Evolutionary conservation across 148 eudicot species (phyloP), one percentile per base, ranked within the genome.

Genomic region (Rhododendron simsii): DNA sequence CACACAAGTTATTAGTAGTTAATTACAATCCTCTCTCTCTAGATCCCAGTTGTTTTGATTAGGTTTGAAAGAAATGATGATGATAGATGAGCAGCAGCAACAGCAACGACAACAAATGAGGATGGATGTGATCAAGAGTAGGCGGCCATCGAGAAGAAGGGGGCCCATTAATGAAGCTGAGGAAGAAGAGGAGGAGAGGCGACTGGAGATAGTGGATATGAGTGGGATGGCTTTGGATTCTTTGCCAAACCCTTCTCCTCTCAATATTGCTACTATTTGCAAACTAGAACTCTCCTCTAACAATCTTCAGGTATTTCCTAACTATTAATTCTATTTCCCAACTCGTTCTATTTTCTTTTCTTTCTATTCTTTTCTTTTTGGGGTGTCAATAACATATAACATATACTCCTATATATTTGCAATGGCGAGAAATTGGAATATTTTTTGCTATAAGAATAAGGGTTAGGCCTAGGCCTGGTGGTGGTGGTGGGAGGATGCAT

Each of bases 271-370:
- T 12, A 82, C 89, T 30, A 91, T 95, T 53, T 94, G 94, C 91
- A 95, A 95, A 79, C 90, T 95, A 75, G 91, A 95, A 75, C 89
- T 95, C 85, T 95, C 98, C 90, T 94, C 92, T 73, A 95, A 95
- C 84, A 89, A 95, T 85, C 92, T 95, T 53, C 91, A 93, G 98
- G 95, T 92, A 55, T 3, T 41, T 41, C 45, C 45, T 41, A 41
- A 41, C 45, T 41, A 41, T 41, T 41, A 6, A 41, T 41, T 48
- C 51, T 48, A 14, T 85, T 55, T 23, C 35, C 20, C 81, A 26
- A 8, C 4, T 65, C 53, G 7, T 39, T 47, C 39, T 83, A 21
- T 2, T 8, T 71, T 71, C 9, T 71, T 71, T 37, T 28, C 14
- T 30, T 71, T 71, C 13, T 2, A 30, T 9, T 33, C 1, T 11